Evolutionary conservation across 495 filamentous ascomycete genomes (phyloP), one percentile per base, ranked within the genome.

Genomic region (Hypoxylon cercidicola): DNA sequence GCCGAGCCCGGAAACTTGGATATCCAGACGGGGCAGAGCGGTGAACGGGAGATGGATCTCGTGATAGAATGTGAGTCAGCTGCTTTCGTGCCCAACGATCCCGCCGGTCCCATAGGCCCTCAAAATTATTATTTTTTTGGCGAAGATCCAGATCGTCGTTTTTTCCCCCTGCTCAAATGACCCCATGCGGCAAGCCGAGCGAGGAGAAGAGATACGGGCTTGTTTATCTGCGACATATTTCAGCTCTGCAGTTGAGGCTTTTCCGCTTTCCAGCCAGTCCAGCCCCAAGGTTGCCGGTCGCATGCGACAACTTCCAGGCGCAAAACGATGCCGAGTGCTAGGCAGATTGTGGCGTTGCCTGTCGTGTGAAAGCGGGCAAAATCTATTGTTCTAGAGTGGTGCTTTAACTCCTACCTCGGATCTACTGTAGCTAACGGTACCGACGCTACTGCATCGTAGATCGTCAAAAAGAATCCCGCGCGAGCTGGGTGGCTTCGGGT

Each of bases 11-110:
- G 16, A 43, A 19, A 8, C 16, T 43, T 19, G 40, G 40, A 43
- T 20, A 43, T 18, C 15, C 25, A 50, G 19, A 15, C 18, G 4
- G 10, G 18, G 43, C 37, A 55, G 58, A 67, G 64, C 64, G 64
- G 64, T 62, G 58, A 58, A 67, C 34, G 35, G 41, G 41, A 19
- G 23, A n/a, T 10, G 21, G 53, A 67, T 62, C 64, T 62, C 58
- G 64, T 67, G 64, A 67, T 61, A 40, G 10, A 37, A n/a, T 37
- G 39, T 62, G 56, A 60, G 53, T 67, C 64, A 67, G 54, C 52
- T 62, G 63, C 52, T 28, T 28, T 56, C 30, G 41, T 55, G 62
- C 63, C 63, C 50, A 56, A 45, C 51, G 57, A 41, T 28, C 7
- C 39, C 41, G 58, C 35, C 58, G 58, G 62, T 67, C 58, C 52